These are phyloP conservation scores for Trebouxia sp. DNA, from an alignment of 139 green algal genomes.

Conservation along the genomic window DNA sequence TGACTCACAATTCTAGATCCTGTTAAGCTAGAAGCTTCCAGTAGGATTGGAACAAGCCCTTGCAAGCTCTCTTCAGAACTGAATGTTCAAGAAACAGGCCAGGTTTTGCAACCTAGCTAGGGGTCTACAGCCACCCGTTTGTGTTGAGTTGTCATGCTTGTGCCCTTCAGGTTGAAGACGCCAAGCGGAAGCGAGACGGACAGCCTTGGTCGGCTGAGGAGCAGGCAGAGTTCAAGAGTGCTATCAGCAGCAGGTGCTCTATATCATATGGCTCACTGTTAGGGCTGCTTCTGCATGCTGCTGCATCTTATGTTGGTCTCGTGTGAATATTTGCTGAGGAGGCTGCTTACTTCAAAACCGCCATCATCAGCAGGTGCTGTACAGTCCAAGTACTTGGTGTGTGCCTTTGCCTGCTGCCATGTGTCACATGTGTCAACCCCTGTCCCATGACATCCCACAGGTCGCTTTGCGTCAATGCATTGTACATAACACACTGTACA, in stretches of 20 bases:
- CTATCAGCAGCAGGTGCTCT: constrained; percentile 57
- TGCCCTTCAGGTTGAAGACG: constrained; percentile 68
- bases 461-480: too few species aligned
- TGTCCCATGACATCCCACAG: too few species aligned
- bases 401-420: too few species aligned
- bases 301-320: background rate
- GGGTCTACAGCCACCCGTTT: too few species aligned
- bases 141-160: background rate
- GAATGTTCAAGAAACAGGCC: too few species aligned
- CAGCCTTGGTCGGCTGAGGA: constrained; percentile 69
- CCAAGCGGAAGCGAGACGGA: constrained; percentile 70
- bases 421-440: too few species aligned
- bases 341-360: background rate
- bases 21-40: too few species aligned
- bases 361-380: background rate
- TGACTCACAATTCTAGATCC: too few species aligned
- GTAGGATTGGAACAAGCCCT: too few species aligned
- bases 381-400: background rate
- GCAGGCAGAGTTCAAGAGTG: constrained; percentile 69
- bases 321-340: background rate
- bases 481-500: too few species aligned
- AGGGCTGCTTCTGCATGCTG: background rate
- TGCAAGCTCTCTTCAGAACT: too few species aligned
- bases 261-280: background rate
- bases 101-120: too few species aligned